Percentiles rank a stretch among this genome's conserved stretches.
These are phyloP conservation scores for Dispira simplex DNA, from an alignment of 192 early-diverging fungal genomes.

Conservation along the genomic window DNA sequence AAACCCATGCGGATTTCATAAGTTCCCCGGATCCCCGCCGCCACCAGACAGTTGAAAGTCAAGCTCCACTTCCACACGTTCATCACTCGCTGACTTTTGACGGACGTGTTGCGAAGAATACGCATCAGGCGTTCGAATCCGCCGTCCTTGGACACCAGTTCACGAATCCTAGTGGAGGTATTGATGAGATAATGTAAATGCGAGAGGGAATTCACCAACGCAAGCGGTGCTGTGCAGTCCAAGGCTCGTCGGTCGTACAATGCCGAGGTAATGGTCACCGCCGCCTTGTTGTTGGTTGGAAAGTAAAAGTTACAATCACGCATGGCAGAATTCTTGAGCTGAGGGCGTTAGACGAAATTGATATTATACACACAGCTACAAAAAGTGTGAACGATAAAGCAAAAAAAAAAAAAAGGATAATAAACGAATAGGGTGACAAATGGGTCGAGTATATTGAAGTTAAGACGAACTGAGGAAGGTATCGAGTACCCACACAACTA, in stretches of 20 bases:
- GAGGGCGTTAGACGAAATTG: too few species aligned
- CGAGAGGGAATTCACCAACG: conserved; percentile 76
- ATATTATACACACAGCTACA: too few species aligned
- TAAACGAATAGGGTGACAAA: too few species aligned
- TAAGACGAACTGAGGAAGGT: too few species aligned
- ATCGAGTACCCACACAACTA: too few species aligned
- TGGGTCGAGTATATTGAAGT: too few species aligned
- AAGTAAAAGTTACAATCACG: conserved; percentile 72
- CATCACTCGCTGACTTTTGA: conserved; percentile 40
- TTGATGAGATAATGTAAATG: conserved; percentile 78
- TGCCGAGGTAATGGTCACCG: conserved; percentile 57
- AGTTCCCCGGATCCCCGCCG: conserved; percentile 73
- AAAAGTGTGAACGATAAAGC: too few species aligned
- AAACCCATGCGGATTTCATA: conserved; percentile 62
- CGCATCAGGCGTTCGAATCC: conserved; percentile 76
- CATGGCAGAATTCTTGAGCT: conserved; percentile 24
- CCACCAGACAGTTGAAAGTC: conserved; percentile 73
- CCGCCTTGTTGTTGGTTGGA: conserved; percentile 61
- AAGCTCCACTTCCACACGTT: conserved; percentile 70
- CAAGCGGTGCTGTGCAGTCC: conserved; percentile 73
- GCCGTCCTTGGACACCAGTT: conserved; percentile 71
- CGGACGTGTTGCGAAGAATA: conserved; percentile 51
- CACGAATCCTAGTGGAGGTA: conserved; percentile 62
- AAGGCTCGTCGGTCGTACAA: conserved; percentile 92
- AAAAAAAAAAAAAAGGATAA: too few species aligned